Conservation (phyloP, 23 red algal species). For the Gracilariopsis chorda region DNA sequence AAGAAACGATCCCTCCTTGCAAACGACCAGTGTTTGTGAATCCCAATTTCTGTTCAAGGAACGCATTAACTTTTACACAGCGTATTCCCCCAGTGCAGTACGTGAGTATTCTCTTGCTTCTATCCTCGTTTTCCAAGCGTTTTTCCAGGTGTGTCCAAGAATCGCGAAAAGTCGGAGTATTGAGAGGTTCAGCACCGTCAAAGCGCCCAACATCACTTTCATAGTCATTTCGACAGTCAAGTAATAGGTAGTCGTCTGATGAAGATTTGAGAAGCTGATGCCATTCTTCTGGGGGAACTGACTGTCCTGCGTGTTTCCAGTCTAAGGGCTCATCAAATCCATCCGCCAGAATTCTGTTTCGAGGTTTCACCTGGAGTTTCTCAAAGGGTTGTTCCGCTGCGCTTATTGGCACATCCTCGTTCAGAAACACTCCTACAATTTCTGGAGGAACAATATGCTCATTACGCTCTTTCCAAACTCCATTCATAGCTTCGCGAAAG, state of each 20-base stretch:
- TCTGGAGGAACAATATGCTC: conserved; percentile 47
- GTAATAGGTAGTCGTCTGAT: conserved; percentile 30
- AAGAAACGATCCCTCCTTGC: conserved; percentile 88
- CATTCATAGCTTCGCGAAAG: conserved; percentile 62
- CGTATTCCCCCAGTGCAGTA: conserved; percentile 96
- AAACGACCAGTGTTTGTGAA: conserved; percentile 77
- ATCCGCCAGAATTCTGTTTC: conserved; percentile 80
- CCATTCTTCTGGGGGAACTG: conserved; percentile 73
- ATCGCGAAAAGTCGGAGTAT: conserved; percentile 84
- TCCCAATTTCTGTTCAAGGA: conserved; percentile 77
- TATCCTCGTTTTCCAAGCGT: conserved; percentile 31
- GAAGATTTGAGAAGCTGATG: conserved; percentile 49
- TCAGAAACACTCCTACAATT: conserved; percentile 70
- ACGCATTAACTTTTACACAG: conserved; percentile 91
- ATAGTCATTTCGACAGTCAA: conserved; percentile 91
- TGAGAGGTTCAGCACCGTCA: conserved; percentile 55
- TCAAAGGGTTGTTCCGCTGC: conserved; percentile 65
- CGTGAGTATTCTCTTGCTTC: conserved; percentile 67
- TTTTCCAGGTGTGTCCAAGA: conserved; percentile 71
- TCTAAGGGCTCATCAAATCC: conserved; percentile 72
- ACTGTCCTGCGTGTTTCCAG: conserved; percentile 48
- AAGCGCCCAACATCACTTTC: conserved; percentile 84
- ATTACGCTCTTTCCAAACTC: conserved; percentile 29
- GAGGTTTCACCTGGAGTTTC: conserved; percentile 57
- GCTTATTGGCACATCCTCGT: conserved; percentile 46